phyloP scores from a whole-genome alignment of 305 asterid genomes.

The Andrographis paniculata region DNA sequence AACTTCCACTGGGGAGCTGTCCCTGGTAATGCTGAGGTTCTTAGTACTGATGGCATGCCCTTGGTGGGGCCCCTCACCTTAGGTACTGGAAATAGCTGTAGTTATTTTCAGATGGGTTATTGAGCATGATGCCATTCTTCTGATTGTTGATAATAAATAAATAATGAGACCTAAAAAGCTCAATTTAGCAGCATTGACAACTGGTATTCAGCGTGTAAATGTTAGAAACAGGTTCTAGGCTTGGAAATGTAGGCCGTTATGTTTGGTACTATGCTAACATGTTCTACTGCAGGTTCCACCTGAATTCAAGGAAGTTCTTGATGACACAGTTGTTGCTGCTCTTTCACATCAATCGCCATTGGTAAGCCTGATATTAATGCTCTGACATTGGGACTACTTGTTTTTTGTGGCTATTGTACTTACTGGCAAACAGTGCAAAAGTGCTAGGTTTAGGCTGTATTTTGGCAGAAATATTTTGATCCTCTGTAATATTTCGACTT shows the following conservation, averaged over 20 bases:
- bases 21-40: background rate
- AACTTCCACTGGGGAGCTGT: too few relatives aligned
- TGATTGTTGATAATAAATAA: slow-evolving; percentile 4
- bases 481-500: too few relatives aligned
- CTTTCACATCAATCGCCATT: slow-evolving; percentile 68
- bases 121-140: slow-evolving; percentile 3
- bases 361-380: slow-evolving; percentile 37
- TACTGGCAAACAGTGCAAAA: slow-evolving; percentile 8
- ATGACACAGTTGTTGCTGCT: slow-evolving; percentile 83
- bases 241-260: too few relatives aligned
- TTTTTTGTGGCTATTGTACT: slow-evolving; percentile 9
- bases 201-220: too few relatives aligned
- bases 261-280: slow-evolving; percentile 20
- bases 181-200: slow-evolving; percentile 2
- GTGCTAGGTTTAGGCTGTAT: slow-evolving; percentile 13
- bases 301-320: slow-evolving; percentile 89
- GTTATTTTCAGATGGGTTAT: too few relatives aligned
- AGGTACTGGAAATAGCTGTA: slow-evolving; percentile 6
- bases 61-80: slow-evolving; percentile 9
- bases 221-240: too few relatives aligned
- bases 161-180: slow-evolving; percentile 3
- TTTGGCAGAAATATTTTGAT: too few relatives aligned
- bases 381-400: slow-evolving; percentile 10
- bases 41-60: slow-evolving; percentile 5
- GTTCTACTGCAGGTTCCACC: slow-evolving; percentile 67